Evolutionary conservation across 2,329 filamentous ascomycete species (phyloP).

Genomic region (Colletotrichum tropicicola): DNA sequence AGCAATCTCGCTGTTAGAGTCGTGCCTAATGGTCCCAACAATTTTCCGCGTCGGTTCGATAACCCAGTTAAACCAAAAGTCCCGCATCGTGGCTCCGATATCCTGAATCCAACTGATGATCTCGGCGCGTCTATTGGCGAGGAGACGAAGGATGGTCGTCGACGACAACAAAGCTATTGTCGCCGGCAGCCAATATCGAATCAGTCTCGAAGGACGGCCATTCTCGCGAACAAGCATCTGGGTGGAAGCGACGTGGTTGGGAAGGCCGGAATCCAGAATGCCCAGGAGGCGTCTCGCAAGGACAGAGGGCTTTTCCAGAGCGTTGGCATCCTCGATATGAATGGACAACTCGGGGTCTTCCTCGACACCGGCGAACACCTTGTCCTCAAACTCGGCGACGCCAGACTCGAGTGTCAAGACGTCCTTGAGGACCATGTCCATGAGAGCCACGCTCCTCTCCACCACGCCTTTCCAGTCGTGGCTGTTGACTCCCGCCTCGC

Average conservation of each 20-base stretch:
- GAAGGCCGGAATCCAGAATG: slow-evolving; percentile 75
- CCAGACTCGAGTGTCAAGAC: slow-evolving; percentile 70
- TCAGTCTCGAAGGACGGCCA: slow-evolving; percentile 77
- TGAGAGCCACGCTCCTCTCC: slow-evolving; percentile 81
- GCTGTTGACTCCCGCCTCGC: slow-evolving; percentile 60
- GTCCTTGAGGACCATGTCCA: slow-evolving; percentile 84
- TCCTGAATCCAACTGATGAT: slow-evolving; percentile 83
- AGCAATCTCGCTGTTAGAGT: slow-evolving; percentile 91
- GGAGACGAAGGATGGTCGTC: slow-evolving; percentile 83
- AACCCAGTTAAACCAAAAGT: slow-evolving; percentile 98
- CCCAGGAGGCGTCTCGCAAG: slow-evolving; percentile 73
- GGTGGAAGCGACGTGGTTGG: slow-evolving; percentile 69
- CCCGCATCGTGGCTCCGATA: slow-evolving; percentile 79
- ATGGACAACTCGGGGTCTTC: slow-evolving; percentile 67
- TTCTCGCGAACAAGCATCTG: slow-evolving; percentile 66
- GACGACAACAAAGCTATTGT: slow-evolving; percentile 79
- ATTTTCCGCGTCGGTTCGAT: slow-evolving; percentile 85
- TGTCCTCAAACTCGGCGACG: slow-evolving; percentile 72
- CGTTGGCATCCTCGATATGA: slow-evolving; percentile 56
- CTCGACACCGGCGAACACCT: slow-evolving; percentile 69
- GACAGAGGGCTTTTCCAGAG: slow-evolving; percentile 60
- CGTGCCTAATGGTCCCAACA: slow-evolving; percentile 91
- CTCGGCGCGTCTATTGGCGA: slow-evolving; percentile 78
- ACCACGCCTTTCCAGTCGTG: slow-evolving; percentile 76
- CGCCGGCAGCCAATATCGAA: slow-evolving; percentile 90